Evolutionary conservation across 1,284 basidiomycete species (phyloP).

Genomic region (Ceratorhiza oryzae-sativae): DNA sequence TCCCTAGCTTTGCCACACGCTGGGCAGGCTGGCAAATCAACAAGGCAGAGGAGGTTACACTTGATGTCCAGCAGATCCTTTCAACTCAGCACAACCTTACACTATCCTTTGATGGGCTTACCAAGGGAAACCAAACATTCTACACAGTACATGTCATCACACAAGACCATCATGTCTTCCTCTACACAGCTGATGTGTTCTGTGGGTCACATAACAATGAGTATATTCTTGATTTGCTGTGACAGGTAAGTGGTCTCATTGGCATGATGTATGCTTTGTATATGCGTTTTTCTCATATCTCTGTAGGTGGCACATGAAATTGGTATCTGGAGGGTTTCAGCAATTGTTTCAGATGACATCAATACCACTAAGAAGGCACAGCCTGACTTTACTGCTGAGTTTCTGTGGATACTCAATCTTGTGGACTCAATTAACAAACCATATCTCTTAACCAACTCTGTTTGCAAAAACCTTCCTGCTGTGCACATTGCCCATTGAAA

Average conservation of each 20-base stretch:
- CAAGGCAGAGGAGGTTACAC: background rate
- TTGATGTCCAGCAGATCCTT: background rate
- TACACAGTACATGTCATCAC: constrained; percentile 4
- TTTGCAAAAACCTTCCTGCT: background rate
- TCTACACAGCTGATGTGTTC: constrained; percentile 1
- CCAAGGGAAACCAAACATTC: constrained; percentile 2
- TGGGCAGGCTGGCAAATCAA: background rate
- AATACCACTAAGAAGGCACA: constrained; percentile 12
- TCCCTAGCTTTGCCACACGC: background rate
- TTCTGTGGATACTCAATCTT: background rate
- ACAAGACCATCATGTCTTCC: background rate
- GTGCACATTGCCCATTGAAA: background rate
- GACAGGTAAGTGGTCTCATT: constrained; percentile 22
- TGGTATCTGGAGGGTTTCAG: background rate
- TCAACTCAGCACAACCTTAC: background rate
- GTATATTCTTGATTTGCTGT: background rate
- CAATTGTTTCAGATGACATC: constrained; percentile 2
- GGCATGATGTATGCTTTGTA: background rate
- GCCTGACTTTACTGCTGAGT: background rate
- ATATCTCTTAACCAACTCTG: background rate
- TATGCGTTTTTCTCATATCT: background rate
- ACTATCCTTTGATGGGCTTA: constrained; percentile 1
- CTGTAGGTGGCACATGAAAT: background rate
- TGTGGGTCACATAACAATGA: background rate
- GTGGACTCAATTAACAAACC: background rate